Conservation (phyloP, 2,329 filamentous ascomycete species). For the Akanthomyces muscarius region DNA sequence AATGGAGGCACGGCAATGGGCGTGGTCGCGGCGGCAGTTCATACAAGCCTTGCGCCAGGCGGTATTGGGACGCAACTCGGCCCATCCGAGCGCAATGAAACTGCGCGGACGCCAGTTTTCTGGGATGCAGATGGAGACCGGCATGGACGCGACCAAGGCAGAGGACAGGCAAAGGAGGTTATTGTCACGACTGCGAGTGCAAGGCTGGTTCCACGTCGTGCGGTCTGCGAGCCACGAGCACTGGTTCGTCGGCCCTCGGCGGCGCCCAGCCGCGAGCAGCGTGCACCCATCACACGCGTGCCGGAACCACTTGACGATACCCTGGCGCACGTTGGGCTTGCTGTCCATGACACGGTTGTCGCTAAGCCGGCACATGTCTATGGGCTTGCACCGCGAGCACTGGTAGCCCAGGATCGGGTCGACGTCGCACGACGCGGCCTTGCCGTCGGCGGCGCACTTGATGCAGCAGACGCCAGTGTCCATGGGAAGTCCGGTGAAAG, state of each 20-base stretch:
- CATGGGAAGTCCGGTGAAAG: background rate
- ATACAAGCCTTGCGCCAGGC: constrained; percentile 20
- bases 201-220: constrained; percentile 22
- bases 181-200: constrained; percentile 21
- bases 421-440: constrained; percentile 22
- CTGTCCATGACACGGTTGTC: constrained; percentile 12
- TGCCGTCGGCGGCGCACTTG: constrained; percentile 18
- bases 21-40: constrained; percentile 17
- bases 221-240: constrained; percentile 26
- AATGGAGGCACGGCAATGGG: constrained; percentile 23
- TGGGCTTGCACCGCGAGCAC: constrained; percentile 21
- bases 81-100: constrained; percentile 19
- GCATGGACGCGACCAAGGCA: constrained; percentile 19
- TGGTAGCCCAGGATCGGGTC: constrained; percentile 22
- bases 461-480: constrained; percentile 20
- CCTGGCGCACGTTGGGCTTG: constrained; percentile 21
- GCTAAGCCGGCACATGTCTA: background rate
- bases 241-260: background rate
- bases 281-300: constrained; percentile 25
- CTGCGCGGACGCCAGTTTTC: constrained; percentile 18
- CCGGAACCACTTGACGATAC: constrained; percentile 23
- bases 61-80: constrained; percentile 20
- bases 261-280: constrained; percentile 6
- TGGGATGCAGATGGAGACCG: constrained; percentile 13
- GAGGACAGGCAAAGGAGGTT: constrained; percentile 22